Conservation (phyloP, 108 stramenopile genomes). For the Chaetoceros muelleri region DNA sequence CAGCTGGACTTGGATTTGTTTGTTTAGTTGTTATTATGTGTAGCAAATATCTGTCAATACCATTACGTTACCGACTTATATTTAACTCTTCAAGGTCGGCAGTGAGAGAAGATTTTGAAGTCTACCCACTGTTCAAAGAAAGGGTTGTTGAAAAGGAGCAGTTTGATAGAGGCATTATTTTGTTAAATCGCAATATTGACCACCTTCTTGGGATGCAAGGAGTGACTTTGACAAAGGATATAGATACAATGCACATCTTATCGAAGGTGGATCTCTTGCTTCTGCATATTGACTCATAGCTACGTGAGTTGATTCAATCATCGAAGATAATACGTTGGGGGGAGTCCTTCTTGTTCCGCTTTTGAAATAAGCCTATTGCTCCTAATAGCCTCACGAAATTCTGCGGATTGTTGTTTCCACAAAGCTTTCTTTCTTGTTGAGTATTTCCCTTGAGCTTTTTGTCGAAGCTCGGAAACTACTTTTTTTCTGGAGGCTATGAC, state of each 20-base stretch:
- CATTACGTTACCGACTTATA: conserved; percentile 64
- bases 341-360: not conserved
- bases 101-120: conserved; percentile 25
- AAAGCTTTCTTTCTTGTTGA: not conserved
- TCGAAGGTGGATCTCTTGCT: not conserved
- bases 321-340: not conserved
- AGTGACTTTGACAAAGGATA: conserved; percentile 8
- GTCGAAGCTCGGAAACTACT: not conserved
- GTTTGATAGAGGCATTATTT: conserved; percentile 48
- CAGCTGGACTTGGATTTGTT: conserved; percentile 70
- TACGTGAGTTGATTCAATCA: too few relatives aligned
- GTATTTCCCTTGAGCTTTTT: not conserved
- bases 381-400: not conserved
- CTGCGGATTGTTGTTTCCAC: not conserved
- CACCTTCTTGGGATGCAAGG: conserved; percentile 35
- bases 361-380: not conserved
- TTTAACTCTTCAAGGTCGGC: conserved; percentile 79
- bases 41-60: conserved; percentile 69
- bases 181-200: conserved; percentile 70
- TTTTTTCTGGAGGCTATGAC: not conserved
- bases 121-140: conserved; percentile 71
- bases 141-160: conserved; percentile 63
- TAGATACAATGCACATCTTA: not conserved
- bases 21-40: conserved; percentile 64
- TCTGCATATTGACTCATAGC: not conserved